Evolutionary conservation across 2,329 filamentous ascomycete genomes (phyloP).

Genomic region (Colletotrichum lindemuthianum): DNA sequence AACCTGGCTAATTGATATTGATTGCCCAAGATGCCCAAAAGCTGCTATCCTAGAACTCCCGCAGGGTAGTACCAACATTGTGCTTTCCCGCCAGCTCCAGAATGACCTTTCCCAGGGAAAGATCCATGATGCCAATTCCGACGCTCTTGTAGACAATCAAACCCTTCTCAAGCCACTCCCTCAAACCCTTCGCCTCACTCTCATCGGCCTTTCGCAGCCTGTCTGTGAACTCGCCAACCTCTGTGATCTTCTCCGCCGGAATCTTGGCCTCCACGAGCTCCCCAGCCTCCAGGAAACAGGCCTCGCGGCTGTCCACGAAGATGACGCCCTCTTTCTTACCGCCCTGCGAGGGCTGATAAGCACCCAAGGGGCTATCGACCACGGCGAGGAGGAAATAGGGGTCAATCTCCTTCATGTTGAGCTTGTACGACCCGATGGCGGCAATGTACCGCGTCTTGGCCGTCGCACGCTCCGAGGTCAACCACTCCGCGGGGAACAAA

Average conservation of each 20-base stretch:
- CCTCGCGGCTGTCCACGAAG: slow-evolving; percentile 42
- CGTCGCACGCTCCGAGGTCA: slow-evolving; percentile 33
- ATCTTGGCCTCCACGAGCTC: slow-evolving; percentile 43
- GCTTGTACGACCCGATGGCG: slow-evolving; percentile 45
- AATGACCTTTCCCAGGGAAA: slow-evolving; percentile 44
- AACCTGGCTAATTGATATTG: too few species aligned
- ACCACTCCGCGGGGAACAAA: slow-evolving; percentile 40
- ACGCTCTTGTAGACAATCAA: slow-evolving; percentile 78
- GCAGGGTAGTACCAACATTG: slow-evolving; percentile 15
- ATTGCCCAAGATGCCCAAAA: too few species aligned
- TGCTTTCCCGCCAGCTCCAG: slow-evolving; percentile 28
- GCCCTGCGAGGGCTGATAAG: slow-evolving; percentile 27
- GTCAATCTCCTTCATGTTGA: slow-evolving; percentile 47
- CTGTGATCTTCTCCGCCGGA: slow-evolving; percentile 38
- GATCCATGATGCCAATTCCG: slow-evolving; percentile 74
- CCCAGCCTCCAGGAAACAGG: slow-evolving; percentile 44
- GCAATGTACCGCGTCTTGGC: slow-evolving; percentile 42
- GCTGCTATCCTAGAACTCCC: slow-evolving; percentile 11
- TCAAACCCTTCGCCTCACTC: slow-evolving; percentile 53
- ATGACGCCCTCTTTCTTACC: slow-evolving; percentile 34
- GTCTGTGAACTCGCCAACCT: slow-evolving; percentile 68
- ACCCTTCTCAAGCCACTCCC: slow-evolving; percentile 69
- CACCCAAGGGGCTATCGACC: slow-evolving; percentile 28
- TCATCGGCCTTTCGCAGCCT: slow-evolving; percentile 55
- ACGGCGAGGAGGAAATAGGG: slow-evolving; percentile 41